Evolutionary conservation across 2,329 filamentous ascomycete species (phyloP).

Genomic region (Trichophaea hybrida): DNA sequence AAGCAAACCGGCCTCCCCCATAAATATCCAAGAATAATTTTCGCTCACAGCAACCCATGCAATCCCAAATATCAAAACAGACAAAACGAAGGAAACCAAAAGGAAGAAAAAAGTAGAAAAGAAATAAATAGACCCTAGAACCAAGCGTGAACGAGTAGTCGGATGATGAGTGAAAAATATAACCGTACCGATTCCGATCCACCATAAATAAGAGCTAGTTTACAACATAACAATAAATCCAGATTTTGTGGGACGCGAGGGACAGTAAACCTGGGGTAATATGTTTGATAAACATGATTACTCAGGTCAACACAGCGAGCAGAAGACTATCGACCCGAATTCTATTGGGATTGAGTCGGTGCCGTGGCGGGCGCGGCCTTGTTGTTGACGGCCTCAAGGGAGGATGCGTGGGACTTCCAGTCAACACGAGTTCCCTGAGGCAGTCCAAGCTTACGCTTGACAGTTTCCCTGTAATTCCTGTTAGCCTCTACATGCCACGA

Average conservation of each 20-base stretch:
- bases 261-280: background rate
- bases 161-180: slow-evolving; percentile 4
- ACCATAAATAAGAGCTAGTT: slow-evolving; percentile 14
- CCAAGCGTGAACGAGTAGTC: slow-evolving; percentile 3
- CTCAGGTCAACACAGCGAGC: no score
- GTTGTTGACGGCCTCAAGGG: slow-evolving; percentile 41
- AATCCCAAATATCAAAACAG: slow-evolving; percentile 2
- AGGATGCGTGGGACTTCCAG: slow-evolving; percentile 93
- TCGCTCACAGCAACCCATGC: slow-evolving; percentile 3
- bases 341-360: slow-evolving; percentile 2
- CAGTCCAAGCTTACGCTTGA: slow-evolving; percentile 78
- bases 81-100: slow-evolving; percentile 7
- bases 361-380: slow-evolving; percentile 9
- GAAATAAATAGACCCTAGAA: slow-evolving; percentile 4
- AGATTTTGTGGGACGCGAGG: slow-evolving; percentile 1
- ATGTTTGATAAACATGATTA: no score
- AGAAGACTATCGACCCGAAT: slow-evolving; percentile 4
- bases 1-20: background rate
- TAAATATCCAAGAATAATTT: background rate
- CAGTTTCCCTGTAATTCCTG: slow-evolving; percentile 57
- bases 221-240: slow-evolving; percentile 13
- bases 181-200: background rate
- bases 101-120: slow-evolving; percentile 1
- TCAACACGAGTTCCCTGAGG: slow-evolving; percentile 79
- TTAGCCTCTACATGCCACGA: slow-evolving; percentile 14